Evolutionary conservation across 1,139 yeast genomes (phyloP), one percentile per base, ranked within the genome.

Genomic region (Suhomyces yuchorum): DNA sequence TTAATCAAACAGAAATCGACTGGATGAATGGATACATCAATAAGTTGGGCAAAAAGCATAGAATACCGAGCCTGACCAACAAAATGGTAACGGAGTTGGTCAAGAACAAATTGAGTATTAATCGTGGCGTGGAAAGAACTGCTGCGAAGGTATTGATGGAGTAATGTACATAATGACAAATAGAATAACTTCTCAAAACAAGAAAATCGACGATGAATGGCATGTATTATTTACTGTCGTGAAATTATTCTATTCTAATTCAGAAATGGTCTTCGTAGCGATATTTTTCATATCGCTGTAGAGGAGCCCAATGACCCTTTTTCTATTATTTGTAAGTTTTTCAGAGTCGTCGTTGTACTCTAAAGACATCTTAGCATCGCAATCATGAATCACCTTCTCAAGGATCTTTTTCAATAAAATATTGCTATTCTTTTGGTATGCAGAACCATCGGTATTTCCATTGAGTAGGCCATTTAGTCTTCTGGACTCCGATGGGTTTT

Each of bases 1-100:
- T 82, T 46, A 75, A 83, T 53, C 74, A 72, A 22, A 86, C 96
- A 0, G 99, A 92, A 61, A 79, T 92, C 26, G 86, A 85, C 51
- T 86, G 79, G 63, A 84, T 92, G 51, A 92, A 90, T 60, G 96
- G 96, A 2, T 84, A 80, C 59, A 73, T 91, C 14, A 79, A 75
- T 5, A 62, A 58, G 12, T 66, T 84, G 49, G 96, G 87, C 0
- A 55, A 61, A 19, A 64, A 68, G 43, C 70, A 73, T 52, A 60
- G 65, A 2, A 54, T 75, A 1, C 57, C 68, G 2, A 73, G 84
- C 1, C 76, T 77, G 1, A 65, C 73, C 40, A 87, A 87, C 63
- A 60, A 61, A 39, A 61, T 75, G 57, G 61, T 87, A 43, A 58
- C 67, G n/a, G 62, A 66, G 15, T 65, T 87, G 66, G 78, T 85